Conservation (phyloP, 257 asterid genomes). For the Ocimum tenuiflorum region DNA sequence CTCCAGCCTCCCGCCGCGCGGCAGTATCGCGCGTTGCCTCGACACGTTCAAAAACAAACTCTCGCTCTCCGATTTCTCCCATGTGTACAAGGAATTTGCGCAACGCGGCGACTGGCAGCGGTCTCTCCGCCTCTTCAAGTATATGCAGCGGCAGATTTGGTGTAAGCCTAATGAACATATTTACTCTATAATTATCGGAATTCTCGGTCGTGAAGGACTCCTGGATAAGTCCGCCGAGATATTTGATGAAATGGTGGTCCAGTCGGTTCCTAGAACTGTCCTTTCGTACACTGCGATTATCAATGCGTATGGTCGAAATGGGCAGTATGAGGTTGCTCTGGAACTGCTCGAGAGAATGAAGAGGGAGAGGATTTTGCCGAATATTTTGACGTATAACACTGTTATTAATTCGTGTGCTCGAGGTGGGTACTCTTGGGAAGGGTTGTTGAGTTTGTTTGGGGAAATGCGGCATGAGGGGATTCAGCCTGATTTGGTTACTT, state of each 20-base stretch:
- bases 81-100: constrained; percentile 79
- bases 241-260: constrained; percentile 72
- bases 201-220: constrained; percentile 80
- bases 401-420: constrained; percentile 80
- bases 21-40: constrained; percentile 93
- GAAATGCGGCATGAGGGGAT: constrained; percentile 96
- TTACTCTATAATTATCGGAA: constrained; percentile 65
- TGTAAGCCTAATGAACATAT: constrained; percentile 92
- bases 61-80: constrained; percentile 75
- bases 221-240: constrained; percentile 77
- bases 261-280: constrained; percentile 54
- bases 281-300: constrained; percentile 77
- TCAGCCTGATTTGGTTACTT: constrained; percentile 91
- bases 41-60: constrained; percentile 81
- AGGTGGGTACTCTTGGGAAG: constrained; percentile 95
- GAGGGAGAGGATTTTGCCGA: constrained; percentile 64
- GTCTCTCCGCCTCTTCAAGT: constrained; percentile 84
- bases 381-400: constrained; percentile 82
- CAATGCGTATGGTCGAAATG: constrained; percentile 84
- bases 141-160: constrained; percentile 97
- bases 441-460: constrained; percentile 81
- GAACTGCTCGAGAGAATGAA: constrained; percentile 71
- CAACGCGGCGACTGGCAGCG: constrained; percentile 94
- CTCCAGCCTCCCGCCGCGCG: constrained; percentile 94
- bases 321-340: constrained; percentile 63